Evolutionary conservation across 2,329 filamentous ascomycete genomes (phyloP).

Genomic region (Alternaria gaisen): DNA sequence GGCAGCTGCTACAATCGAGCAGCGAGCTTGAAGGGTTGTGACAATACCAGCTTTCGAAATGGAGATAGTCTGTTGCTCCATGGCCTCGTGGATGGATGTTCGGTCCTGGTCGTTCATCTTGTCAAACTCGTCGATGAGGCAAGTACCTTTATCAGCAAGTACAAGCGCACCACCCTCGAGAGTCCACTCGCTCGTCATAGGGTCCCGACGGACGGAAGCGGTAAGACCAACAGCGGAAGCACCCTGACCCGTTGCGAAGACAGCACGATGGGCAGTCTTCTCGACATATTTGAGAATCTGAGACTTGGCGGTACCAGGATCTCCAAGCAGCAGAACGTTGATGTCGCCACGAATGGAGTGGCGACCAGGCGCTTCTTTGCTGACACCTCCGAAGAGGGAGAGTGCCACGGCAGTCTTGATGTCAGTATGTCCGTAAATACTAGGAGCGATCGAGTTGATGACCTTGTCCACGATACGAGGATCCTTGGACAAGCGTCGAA

Average conservation of each 20-base stretch:
- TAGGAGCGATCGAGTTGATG: conserved; percentile 90
- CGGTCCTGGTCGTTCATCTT: conserved; percentile 99
- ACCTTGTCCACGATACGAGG: conserved; percentile 93
- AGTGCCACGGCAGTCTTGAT: conserved; percentile 97
- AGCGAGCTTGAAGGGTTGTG: conserved; percentile 93
- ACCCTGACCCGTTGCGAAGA: conserved; percentile 97
- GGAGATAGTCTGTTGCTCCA: conserved; percentile 99
- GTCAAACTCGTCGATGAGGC: conserved; percentile 98
- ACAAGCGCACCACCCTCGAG: conserved; percentile 95
- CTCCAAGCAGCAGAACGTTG: conserved; percentile 94
- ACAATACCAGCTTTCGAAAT: conserved; percentile 99
- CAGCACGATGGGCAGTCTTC: conserved; percentile 94
- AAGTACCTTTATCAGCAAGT: conserved; percentile 92
- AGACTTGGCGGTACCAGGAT: conserved; percentile 97
- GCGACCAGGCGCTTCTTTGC: conserved; percentile 86
- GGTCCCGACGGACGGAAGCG: conserved; percentile 93
- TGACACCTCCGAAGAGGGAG: conserved; percentile 92
- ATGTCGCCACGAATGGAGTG: conserved; percentile 96
- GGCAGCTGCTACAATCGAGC: conserved; percentile 93
- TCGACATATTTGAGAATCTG: conserved; percentile 98
- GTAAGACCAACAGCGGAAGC: conserved; percentile 97
- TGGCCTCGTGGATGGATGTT: conserved; percentile 98
- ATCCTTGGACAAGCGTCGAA: conserved; percentile 86
- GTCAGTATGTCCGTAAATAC: conserved; percentile 95
- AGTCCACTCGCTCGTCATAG: conserved; percentile 96